Evolutionary conservation across 2,329 filamentous ascomycete genomes (phyloP).

Genomic region (Alternaria novae-zelandiae): DNA sequence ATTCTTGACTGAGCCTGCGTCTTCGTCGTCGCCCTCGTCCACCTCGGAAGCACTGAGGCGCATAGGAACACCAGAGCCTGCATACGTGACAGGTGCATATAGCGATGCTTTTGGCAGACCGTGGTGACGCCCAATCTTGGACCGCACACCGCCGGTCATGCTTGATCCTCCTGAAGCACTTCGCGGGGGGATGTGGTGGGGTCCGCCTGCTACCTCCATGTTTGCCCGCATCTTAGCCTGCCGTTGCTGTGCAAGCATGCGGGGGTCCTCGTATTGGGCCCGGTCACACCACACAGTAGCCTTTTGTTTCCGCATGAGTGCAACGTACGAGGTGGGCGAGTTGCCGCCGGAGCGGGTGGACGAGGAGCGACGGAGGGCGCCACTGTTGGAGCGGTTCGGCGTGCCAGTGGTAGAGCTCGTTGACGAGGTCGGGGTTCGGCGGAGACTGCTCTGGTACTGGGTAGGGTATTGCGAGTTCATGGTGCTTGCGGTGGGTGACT

Average conservation of each 20-base stretch:
- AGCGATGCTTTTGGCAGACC: slow-evolving; percentile 79
- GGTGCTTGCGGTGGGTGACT: slow-evolving; percentile 34
- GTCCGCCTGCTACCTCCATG: slow-evolving; percentile 77
- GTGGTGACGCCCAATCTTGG: slow-evolving; percentile 83
- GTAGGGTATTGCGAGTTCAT: slow-evolving; percentile 44
- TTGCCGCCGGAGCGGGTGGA: slow-evolving; percentile 76
- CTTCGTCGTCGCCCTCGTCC: slow-evolving; percentile 83
- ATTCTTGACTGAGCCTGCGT: slow-evolving; percentile 57
- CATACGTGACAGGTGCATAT: slow-evolving; percentile 77
- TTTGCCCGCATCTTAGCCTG: slow-evolving; percentile 87
- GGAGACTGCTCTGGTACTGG: slow-evolving; percentile 44
- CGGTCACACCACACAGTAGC: slow-evolving; percentile 98
- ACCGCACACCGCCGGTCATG: slow-evolving; percentile 63
- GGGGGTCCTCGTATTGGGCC: slow-evolving; percentile 88
- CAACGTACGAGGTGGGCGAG: slow-evolving; percentile 80
- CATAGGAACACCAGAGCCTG: slow-evolving; percentile 84
- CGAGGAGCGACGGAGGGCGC: slow-evolving; percentile 72
- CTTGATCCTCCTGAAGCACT: slow-evolving; percentile 49
- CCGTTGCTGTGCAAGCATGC: slow-evolving; percentile 79
- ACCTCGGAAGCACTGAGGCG: slow-evolving; percentile 95
- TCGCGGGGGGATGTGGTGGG: slow-evolving; percentile 43
- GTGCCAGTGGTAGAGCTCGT: slow-evolving; percentile 66
- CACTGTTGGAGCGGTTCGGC: slow-evolving; percentile 56
- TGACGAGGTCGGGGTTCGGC: slow-evolving; percentile 72
- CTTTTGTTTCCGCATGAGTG: slow-evolving; percentile 94